Evolutionary conservation across 495 filamentous ascomycete genomes (phyloP), one percentile per base, ranked within the genome.

Genomic region (Apodospora peruviana): DNA sequence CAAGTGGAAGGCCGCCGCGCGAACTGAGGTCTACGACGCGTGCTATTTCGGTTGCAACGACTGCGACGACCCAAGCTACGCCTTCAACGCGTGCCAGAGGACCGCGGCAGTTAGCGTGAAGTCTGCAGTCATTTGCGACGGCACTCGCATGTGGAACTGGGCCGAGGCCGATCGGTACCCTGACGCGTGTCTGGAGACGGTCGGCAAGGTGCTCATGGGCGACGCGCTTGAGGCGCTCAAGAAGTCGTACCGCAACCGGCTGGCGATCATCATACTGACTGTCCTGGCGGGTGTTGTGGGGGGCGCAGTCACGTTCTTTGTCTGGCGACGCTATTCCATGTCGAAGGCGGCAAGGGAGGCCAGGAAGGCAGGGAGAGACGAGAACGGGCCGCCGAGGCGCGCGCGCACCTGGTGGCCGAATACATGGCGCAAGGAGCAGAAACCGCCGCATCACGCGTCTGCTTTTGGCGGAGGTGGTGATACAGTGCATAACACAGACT

Each of bases 131-230:
- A 37, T 40, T 25, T 65, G 61, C 47, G 59, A 59, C 45, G 59
- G 22, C 9, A 50, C 40, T 32, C 41, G 35, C 27, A 65, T 65
- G 56, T 64, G 61, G 58, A 61, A 56, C 51, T 65, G 61, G 59
- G 23, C 24, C 14, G 45, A 34, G 21, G 45, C 37, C 17, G 56
- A 61, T 25, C 53, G 56, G n/a, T 65, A 59, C 24, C 61, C 61
- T 0, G 35, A 37, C 17, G 18, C 20, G 19, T 65, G 61, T 35
- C 53, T 65, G 19, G 29, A 29, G 17, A 47, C 45, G 2, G 38
- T 58, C 17, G 58, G 44, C 7, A 24, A 38, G 23, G 21, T 53
- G 19, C 44, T 58, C n/a, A 50, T 44, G 44, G 51, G 48, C n/a
- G 51, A 56, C 19, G 53, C 22, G 8, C 40, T 61, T 5, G 38